Conservation (phyloP, 495 filamentous ascomycete genomes). For the Penicillium atrosanguineum region DNA sequence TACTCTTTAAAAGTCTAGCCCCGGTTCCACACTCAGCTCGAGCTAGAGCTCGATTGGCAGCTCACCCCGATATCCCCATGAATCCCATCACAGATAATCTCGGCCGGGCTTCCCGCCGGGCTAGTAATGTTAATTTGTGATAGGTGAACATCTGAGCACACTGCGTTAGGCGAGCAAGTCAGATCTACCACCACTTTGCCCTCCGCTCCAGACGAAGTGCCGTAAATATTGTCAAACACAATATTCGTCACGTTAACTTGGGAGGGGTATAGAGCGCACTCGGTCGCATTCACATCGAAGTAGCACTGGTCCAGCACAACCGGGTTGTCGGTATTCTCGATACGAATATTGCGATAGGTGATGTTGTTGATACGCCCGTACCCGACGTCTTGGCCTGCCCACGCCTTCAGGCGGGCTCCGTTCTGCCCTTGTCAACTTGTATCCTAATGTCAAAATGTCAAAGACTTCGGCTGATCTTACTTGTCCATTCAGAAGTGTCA, state of each 20-base stretch:
- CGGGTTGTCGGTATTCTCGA: constrained; percentile 53
- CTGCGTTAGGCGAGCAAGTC: constrained; percentile 51
- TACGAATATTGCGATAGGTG: constrained; percentile 56
- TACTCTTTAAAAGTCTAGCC: too few species aligned
- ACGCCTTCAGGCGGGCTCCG: constrained; percentile 55
- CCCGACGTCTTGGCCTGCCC: constrained; percentile 50
- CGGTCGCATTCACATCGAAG: constrained; percentile 51
- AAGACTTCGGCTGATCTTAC: constrained; percentile 13
- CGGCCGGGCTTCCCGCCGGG: constrained; percentile 42
- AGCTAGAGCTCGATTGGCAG: constrained; percentile 26
- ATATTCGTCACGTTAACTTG: constrained; percentile 55
- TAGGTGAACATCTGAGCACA: constrained; percentile 52
- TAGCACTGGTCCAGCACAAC: constrained; percentile 58
- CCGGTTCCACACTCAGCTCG: neutral
- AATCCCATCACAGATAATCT: constrained; percentile 53
- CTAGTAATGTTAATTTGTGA: constrained; percentile 49
- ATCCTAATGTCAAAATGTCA: neutral
- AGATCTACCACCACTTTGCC: constrained; percentile 49
- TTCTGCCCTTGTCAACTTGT: constrained; percentile 31
- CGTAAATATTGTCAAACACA: constrained; percentile 53
- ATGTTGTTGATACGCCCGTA: constrained; percentile 59
- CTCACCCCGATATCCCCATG: constrained; percentile 48
- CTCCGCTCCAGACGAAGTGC: constrained; percentile 49
- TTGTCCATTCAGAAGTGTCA: constrained; percentile 53
- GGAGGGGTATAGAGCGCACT: constrained; percentile 50